Percentiles rank a stretch among this genome's conserved stretches.
These are phyloP conservation scores for Neonectria neomacrospora DNA, from an alignment of 2,329 filamentous ascomycete genomes.

Conservation along the genomic window DNA sequence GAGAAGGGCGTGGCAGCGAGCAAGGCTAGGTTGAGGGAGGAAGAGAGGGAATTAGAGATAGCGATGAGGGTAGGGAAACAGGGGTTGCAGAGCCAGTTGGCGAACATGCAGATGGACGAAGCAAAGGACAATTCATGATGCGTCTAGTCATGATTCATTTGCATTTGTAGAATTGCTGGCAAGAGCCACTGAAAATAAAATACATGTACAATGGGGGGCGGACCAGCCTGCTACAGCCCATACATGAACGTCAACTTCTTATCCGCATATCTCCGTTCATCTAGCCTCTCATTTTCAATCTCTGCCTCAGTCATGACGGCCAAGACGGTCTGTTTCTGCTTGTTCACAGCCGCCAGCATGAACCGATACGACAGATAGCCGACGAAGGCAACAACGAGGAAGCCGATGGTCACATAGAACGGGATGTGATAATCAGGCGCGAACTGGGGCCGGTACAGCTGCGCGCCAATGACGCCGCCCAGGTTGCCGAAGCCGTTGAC, in stretches of 20 bases:
- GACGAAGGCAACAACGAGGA: conserved; percentile 36
- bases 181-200: background rate
- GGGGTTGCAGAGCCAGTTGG: conserved; percentile 71
- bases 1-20: conserved; percentile 69
- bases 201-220: background rate
- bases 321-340: conserved; percentile 33
- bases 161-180: background rate
- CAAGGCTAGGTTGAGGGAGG: conserved; percentile 70
- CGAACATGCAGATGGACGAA: conserved; percentile 43
- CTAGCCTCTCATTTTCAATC: conserved; percentile 41
- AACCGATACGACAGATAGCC: conserved; percentile 41
- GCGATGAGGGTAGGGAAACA: conserved; percentile 77
- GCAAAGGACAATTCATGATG: conserved; percentile 34
- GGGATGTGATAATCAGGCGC: conserved; percentile 40
- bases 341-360: conserved; percentile 36
- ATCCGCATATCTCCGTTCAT: conserved; percentile 42
- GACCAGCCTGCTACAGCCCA: conserved; percentile 29
- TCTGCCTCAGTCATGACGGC: conserved; percentile 37
- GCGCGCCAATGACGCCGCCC: conserved; percentile 42
- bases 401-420: conserved; percentile 42
- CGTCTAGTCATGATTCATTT: conserved; percentile 23
- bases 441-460: conserved; percentile 41
- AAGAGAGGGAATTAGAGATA: conserved; percentile 73
- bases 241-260: conserved; percentile 46
- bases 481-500: conserved; percentile 45